These are phyloP conservation scores for Wickerhamomyces ciferrii DNA, from an alignment of 805 yeast genomes.

Conservation along the genomic window DNA sequence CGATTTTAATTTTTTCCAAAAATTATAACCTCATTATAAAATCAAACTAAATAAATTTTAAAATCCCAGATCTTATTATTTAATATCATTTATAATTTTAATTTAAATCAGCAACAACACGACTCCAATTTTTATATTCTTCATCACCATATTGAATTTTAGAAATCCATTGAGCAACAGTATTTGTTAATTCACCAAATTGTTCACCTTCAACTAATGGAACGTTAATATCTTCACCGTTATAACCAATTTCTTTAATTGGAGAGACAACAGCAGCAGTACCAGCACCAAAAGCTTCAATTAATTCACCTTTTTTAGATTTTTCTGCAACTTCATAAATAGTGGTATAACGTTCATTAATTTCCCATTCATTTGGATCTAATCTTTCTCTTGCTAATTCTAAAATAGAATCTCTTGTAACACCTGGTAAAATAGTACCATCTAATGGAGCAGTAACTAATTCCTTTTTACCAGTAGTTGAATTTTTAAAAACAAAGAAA, in stretches of 20 bases:
- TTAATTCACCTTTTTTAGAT: conserved; percentile 73
- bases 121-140: conserved; percentile 52
- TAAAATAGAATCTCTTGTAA: conserved; percentile 87
- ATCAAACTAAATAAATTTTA: too few relatives aligned
- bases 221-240: conserved; percentile 64
- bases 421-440: conserved; percentile 96
- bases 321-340: conserved; percentile 76
- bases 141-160: conserved; percentile 87
- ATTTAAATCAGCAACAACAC: conserved; percentile 27
- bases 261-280: conserved; percentile 98
- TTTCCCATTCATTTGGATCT: conserved; percentile 70
- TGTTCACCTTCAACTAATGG: conserved; percentile 81
- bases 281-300: conserved; percentile 96
- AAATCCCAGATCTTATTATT: too few relatives aligned
- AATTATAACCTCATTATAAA: too few relatives aligned
- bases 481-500: conserved; percentile 77
- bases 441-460: conserved; percentile 94
- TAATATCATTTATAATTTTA: not conserved
- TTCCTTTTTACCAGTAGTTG: conserved; percentile 79
- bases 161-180: conserved; percentile 80
- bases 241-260: conserved; percentile 80
- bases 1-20: too few relatives aligned
- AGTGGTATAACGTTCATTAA: conserved; percentile 79
- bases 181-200: conserved; percentile 71
- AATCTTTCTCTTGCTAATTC: conserved; percentile 72